These are phyloP conservation scores for Malus sylvestris DNA, from an alignment of 306 rosid genomes.

Conservation along the genomic window DNA sequence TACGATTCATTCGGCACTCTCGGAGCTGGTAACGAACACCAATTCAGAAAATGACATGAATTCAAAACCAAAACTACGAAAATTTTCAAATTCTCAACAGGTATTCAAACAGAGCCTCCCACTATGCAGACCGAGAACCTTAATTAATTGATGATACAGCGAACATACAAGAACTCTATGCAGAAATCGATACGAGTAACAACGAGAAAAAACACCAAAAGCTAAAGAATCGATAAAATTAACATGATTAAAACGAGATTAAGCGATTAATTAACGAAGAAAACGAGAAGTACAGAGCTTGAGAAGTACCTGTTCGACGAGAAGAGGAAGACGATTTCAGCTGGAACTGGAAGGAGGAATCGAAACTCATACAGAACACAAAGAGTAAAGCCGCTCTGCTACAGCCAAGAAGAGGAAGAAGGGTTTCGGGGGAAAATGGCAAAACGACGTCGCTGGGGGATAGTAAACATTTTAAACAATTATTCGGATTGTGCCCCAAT, in stretches of 20 bases:
- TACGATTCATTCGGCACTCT: not conserved
- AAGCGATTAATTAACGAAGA: not conserved
- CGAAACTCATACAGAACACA: not conserved
- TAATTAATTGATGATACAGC: not conserved
- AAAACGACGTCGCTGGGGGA: not conserved
- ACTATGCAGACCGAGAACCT: not conserved
- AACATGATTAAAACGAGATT: not conserved
- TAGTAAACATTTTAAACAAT: too few species aligned
- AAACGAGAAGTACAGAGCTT: not conserved
- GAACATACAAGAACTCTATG: not conserved
- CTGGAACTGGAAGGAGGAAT: not conserved
- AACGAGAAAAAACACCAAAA: not conserved
- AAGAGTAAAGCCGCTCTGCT: not conserved
- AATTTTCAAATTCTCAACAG: not conserved
- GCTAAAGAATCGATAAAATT: not conserved
- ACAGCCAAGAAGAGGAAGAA: not conserved
- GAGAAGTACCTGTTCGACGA: not conserved
- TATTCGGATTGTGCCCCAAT: too few species aligned
- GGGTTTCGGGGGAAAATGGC: not conserved
- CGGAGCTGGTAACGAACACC: not conserved
- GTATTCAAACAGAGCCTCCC: not conserved
- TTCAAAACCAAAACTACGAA: not conserved
- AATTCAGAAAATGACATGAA: not conserved
- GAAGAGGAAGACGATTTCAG: not conserved
- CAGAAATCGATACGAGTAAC: not conserved